Evolutionary conservation across 225 moss, liverwort and hornwort species (phyloP).

Genomic region (Marchantia paleacea): DNA sequence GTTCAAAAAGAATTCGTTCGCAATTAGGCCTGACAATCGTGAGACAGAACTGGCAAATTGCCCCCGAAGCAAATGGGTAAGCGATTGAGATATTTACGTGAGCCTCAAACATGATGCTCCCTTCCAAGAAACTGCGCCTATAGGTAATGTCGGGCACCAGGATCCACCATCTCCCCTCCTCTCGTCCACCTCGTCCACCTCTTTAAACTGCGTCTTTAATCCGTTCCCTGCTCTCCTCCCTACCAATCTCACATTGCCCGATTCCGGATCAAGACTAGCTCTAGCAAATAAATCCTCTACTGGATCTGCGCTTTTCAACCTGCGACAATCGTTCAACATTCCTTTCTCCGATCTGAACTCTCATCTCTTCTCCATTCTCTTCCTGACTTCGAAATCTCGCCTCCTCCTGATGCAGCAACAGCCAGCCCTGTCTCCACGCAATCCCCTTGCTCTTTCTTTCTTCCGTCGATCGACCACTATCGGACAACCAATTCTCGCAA

Average conservation of each 20-base stretch:
- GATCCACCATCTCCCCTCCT: constrained; percentile 37
- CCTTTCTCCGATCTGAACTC: constrained; percentile 21
- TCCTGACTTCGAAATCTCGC: background rate
- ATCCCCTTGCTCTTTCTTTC: background rate
- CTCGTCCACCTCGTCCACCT: constrained; percentile 5
- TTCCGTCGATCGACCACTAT: background rate
- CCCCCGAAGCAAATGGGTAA: background rate
- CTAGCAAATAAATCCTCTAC: background rate
- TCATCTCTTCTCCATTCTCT: constrained; percentile 8
- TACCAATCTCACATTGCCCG: constrained; percentile 8
- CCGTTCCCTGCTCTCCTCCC: constrained; percentile 8
- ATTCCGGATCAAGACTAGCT: constrained; percentile 4
- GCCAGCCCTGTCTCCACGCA: no score
- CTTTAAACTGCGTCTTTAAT: background rate
- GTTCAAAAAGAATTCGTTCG: background rate
- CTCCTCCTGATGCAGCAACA: background rate
- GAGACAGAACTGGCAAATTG: constrained; percentile 1
- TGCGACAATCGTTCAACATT: constrained; percentile 12
- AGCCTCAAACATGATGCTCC: constrained; percentile 56
- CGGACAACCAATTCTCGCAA: background rate
- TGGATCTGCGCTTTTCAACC: constrained; percentile 4
- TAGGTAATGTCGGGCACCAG: constrained; percentile 13
- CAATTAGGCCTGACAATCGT: background rate
- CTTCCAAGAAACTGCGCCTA: constrained; percentile 17
- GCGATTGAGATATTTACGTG: constrained; percentile 32